Conservation (phyloP, 75 land plant species). For the Pseudotsuga menziesii region DNA sequence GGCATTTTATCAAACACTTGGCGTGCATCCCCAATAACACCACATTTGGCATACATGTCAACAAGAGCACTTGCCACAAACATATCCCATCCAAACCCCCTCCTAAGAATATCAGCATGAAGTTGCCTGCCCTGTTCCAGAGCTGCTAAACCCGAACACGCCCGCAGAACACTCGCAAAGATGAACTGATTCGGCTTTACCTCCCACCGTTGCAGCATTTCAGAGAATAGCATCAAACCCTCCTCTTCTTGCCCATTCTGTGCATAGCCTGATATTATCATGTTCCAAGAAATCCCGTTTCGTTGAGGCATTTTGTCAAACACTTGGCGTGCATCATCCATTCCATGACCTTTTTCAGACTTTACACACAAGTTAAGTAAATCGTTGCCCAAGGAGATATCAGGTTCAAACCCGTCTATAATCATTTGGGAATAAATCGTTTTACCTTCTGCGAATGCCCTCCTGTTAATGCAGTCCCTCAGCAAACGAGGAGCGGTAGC, state of each 20-base stretch:
- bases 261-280: constrained; percentile 32
- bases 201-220: constrained; percentile 14
- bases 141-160: constrained; percentile 18
- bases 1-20: not conserved
- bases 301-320: not conserved
- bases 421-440: constrained; percentile 44
- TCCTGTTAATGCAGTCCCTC: not conserved
- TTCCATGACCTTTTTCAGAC: constrained; percentile 14
- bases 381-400: constrained; percentile 47
- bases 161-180: constrained; percentile 26
- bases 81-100: not conserved
- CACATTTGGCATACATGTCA: constrained; percentile 5
- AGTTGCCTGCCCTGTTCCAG: constrained; percentile 19
- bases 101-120: constrained; percentile 2
- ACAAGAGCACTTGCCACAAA: not conserved
- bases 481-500: not conserved
- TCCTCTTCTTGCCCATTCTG: constrained; percentile 16
- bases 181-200: constrained; percentile 11
- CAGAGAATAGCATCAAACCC: constrained; percentile 12
- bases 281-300: constrained; percentile 35
- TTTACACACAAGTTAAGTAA: constrained; percentile 72
- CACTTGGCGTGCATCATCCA: too few relatives aligned
- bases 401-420: constrained; percentile 31
- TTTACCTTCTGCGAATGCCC: constrained; percentile 24
- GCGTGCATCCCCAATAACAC: not conserved